These are phyloP conservation scores for Aschersonia sp. DNA, from an alignment of 2,329 filamentous ascomycete genomes.

Conservation along the genomic window DNA sequence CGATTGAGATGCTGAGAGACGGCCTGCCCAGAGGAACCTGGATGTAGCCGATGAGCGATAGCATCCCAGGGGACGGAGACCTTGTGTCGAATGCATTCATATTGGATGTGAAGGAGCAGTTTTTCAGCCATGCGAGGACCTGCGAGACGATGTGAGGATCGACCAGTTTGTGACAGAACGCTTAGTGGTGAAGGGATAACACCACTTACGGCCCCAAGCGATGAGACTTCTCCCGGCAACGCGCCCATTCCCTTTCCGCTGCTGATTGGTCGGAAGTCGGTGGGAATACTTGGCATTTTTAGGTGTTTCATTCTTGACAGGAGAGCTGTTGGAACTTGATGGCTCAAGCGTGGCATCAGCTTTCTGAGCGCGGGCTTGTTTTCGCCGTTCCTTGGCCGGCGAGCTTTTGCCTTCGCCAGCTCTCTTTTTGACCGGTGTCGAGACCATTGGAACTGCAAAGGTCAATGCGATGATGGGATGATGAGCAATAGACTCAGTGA, in stretches of 20 bases:
- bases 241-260: constrained; percentile 14
- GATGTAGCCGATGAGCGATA: constrained; percentile 25
- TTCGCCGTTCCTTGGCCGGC: not conserved
- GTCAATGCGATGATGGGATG: not conserved
- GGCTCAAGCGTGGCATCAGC: constrained; percentile 3
- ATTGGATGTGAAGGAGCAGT: constrained; percentile 24
- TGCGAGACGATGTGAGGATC: constrained; percentile 7
- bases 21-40: constrained; percentile 23
- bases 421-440: constrained; percentile 1
- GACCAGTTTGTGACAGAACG: no score
- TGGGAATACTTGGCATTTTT: constrained; percentile 10
- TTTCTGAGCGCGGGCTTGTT: constrained; percentile 4
- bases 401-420: constrained; percentile 5
- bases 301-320: constrained; percentile 1
- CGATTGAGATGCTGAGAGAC: constrained; percentile 22
- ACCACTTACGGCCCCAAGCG: constrained; percentile 25
- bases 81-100: constrained; percentile 19
- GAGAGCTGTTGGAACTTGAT: constrained; percentile 1
- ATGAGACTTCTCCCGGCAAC: constrained; percentile 22
- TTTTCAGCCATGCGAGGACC: constrained; percentile 32
- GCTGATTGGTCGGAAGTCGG: constrained; percentile 10
- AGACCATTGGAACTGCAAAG: constrained; percentile 3
- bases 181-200: not conserved
- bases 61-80: constrained; percentile 23
- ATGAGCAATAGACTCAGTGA: no score